Evolutionary conservation across 2,329 filamentous ascomycete genomes (phyloP).

Genomic region (Aureobasidium vineae): DNA sequence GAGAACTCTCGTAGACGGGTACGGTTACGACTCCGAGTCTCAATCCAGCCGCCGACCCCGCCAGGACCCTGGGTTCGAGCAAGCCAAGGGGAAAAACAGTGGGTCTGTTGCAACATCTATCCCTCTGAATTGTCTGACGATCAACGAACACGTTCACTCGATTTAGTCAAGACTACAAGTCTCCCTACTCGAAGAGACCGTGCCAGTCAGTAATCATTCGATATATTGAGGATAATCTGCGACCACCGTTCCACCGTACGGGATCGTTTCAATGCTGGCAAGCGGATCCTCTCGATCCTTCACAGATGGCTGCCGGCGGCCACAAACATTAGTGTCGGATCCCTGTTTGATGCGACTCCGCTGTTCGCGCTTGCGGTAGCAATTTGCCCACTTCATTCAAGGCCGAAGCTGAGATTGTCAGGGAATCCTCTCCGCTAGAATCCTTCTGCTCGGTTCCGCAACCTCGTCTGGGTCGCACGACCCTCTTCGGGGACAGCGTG

Average conservation of each 20-base stretch:
- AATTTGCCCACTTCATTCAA: neutral
- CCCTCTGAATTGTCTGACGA: neutral
- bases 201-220: neutral
- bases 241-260: neutral
- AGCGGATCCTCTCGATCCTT: constrained; percentile 4
- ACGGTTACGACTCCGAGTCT: neutral
- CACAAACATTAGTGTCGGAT: neutral
- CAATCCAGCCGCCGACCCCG: neutral
- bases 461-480: neutral
- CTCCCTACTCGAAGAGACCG: neutral
- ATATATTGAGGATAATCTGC: neutral
- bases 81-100: neutral
- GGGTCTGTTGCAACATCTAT: neutral
- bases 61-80: constrained; percentile 7
- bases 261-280: neutral
- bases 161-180: neutral
- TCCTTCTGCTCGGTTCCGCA: neutral
- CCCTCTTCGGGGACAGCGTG: neutral
- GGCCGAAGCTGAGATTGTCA: neutral
- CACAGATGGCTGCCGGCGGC: neutral
- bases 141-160: neutral
- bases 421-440: neutral
- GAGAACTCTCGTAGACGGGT: neutral
- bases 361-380: neutral
- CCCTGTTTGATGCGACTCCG: neutral